Conservation (phyloP, 169 alveolate genomes). For the Eimeria tenella region DNA sequence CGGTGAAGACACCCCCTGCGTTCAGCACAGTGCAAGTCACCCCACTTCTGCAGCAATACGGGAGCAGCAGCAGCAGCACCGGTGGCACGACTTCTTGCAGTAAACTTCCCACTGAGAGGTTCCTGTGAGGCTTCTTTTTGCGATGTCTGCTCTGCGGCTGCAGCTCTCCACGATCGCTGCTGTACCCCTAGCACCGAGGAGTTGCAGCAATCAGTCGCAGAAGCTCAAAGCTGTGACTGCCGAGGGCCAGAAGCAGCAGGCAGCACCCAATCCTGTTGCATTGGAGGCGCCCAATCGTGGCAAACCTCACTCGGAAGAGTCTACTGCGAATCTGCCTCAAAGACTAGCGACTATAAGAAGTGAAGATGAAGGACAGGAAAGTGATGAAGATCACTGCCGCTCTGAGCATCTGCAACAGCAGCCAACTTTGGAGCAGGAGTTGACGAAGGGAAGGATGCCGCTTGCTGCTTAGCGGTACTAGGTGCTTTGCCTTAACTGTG, state of each 20-base stretch:
- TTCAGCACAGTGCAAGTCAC: slow-evolving; percentile 67
- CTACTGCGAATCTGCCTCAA: slow-evolving; percentile 44
- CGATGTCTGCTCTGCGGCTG: slow-evolving; percentile 62
- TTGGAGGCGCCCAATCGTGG: not conserved
- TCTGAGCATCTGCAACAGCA: slow-evolving; percentile 73
- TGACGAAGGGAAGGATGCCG: slow-evolving; percentile 45
- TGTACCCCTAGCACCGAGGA: not conserved
- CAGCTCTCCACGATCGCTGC: slow-evolving; percentile 34
- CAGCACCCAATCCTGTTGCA: not conserved
- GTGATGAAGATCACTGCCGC: slow-evolving; percentile 51
- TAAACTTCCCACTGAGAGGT: not conserved
- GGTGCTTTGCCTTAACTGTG: slow-evolving; percentile 25
- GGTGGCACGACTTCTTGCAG: not conserved
- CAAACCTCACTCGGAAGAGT: not conserved
- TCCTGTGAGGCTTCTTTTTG: not conserved
- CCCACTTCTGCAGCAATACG: slow-evolving; percentile 41
- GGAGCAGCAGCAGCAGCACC: slow-evolving; percentile 35
- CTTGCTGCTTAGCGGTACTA: slow-evolving; percentile 42
- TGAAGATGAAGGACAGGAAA: slow-evolving; percentile 56
- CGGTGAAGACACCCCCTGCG: slow-evolving; percentile 73
- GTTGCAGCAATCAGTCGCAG: slow-evolving; percentile 15
- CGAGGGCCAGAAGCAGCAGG: slow-evolving; percentile 38
- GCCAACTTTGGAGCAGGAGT: slow-evolving; percentile 64
- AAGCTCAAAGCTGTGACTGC: not conserved
- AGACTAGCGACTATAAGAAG: slow-evolving; percentile 59